A percentile compares a stretch with the other conserved stretches of the same genome.
These are phyloP conservation scores for Kitagawia praeruptora DNA, from an alignment of 129 eudicot genomes.

Conservation along the genomic window DNA sequence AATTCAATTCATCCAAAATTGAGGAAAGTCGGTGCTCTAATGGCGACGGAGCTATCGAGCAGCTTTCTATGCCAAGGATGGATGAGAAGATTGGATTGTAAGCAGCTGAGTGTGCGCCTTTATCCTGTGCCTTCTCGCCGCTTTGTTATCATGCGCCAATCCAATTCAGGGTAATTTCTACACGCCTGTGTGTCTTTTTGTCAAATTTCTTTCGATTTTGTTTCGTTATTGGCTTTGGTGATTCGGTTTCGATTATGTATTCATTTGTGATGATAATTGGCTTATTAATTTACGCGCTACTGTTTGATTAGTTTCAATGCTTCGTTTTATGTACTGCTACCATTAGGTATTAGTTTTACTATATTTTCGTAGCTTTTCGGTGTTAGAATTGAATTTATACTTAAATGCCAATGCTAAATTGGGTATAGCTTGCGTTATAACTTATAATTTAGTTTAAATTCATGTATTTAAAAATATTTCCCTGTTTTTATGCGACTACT, in stretches of 20 bases:
- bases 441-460: too few relatives aligned
- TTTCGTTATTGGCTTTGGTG: not conserved
- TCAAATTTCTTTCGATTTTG: not conserved
- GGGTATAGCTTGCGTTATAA: too few relatives aligned
- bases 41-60: slow-evolving; percentile 59
- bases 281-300: too few relatives aligned
- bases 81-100: slow-evolving; percentile 18
- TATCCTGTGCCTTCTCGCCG: slow-evolving; percentile 38
- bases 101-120: slow-evolving; percentile 30
- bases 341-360: not conserved
- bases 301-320: not conserved
- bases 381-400: not conserved
- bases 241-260: not conserved
- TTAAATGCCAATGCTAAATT: not conserved
- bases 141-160: slow-evolving; percentile 45
- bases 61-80: slow-evolving; percentile 44
- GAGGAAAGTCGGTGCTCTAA: slow-evolving; percentile 12
- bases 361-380: not conserved
- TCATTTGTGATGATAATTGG: not conserved
- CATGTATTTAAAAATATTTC: too few relatives aligned
- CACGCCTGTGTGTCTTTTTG: not conserved
- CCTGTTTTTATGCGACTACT: too few relatives aligned
- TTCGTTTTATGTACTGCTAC: not conserved
- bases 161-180: slow-evolving; percentile 42
- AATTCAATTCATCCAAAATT: not conserved